A percentile compares a stretch with the other conserved stretches of the same genome.
phyloP scores from a whole-genome alignment of 139 green algal species.

The Pseudopediastrum boryanum region DNA sequence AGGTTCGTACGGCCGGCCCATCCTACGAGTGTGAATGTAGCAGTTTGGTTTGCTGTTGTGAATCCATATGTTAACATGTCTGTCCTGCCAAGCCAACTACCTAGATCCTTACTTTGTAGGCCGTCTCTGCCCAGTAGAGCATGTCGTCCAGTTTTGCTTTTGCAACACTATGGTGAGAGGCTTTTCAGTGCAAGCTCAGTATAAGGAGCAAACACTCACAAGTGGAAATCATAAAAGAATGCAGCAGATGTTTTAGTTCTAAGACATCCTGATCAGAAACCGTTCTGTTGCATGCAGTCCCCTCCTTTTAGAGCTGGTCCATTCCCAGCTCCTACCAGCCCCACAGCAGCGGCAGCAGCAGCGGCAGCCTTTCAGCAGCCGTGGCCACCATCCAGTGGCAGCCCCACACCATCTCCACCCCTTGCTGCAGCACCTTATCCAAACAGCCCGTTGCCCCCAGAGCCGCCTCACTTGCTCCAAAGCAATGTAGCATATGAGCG shows the following conservation, averaged over 20 bases:
- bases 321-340: neutral
- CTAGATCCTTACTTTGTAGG: too few species aligned
- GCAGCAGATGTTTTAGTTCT: neutral
- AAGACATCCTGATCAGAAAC: neutral
- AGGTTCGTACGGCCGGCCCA: neutral
- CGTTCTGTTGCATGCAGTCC: neutral
- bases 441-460: neutral
- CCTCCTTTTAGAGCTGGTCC: neutral
- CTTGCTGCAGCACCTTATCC: neutral
- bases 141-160: too few species aligned
- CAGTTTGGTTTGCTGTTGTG: too few species aligned
- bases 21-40: neutral
- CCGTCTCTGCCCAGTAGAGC: too few species aligned
- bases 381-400: neutral
- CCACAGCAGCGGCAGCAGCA: neutral
- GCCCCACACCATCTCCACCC: neutral
- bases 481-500: conserved; percentile 17
- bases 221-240: neutral
- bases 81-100: too few species aligned
- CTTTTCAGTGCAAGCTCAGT: neutral
- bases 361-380: neutral
- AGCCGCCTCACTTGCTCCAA: neutral
- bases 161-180: conserved; percentile 4
- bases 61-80: too few species aligned
- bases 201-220: neutral